These are phyloP conservation scores for Nannochloropsis gaditana DNA, from an alignment of 108 stramenopile genomes.

Conservation along the genomic window DNA sequence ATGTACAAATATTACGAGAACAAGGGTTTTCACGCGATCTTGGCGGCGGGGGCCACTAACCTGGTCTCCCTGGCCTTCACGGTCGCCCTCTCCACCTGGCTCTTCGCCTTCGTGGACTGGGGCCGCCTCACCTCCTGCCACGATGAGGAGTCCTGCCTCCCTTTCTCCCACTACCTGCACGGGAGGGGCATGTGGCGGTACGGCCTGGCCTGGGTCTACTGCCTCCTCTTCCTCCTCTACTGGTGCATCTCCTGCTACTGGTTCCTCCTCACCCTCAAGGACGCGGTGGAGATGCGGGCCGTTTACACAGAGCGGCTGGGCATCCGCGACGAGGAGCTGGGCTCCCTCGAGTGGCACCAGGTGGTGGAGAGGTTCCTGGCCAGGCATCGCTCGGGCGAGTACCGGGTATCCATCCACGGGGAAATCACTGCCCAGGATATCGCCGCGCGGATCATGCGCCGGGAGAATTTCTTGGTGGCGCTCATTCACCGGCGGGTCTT, in stretches of 20 bases:
- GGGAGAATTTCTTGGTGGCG: conserved; percentile 89
- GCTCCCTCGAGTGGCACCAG: conserved; percentile 25
- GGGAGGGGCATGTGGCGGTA: neutral
- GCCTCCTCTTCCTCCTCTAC: conserved; percentile 60
- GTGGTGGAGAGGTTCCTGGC: conserved; percentile 45
- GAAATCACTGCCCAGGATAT: conserved; percentile 53
- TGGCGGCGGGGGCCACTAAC: conserved; percentile 72
- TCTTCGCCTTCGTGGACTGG: conserved; percentile 84
- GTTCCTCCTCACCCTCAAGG: conserved; percentile 46
- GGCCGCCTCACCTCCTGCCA: conserved; percentile 61
- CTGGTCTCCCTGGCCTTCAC: conserved; percentile 77
- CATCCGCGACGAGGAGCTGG: conserved; percentile 24
- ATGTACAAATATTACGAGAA: conserved; percentile 84
- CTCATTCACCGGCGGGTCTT: conserved; percentile 76
- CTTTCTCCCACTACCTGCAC: conserved; percentile 51
- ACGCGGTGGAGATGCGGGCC: conserved; percentile 47
- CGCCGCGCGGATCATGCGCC: conserved; percentile 73
- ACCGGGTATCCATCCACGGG: conserved; percentile 46
- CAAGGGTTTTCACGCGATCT: conserved; percentile 74
- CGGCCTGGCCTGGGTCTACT: conserved; percentile 38
- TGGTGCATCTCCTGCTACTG: conserved; percentile 55
- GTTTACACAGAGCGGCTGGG: conserved; percentile 44
- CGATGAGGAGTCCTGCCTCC: conserved; percentile 70
- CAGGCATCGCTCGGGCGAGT: conserved; percentile 44
- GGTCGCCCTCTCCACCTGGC: conserved; percentile 67